Conservation (phyloP, 148 eudicot species). For the Limonium bicolor region DNA sequence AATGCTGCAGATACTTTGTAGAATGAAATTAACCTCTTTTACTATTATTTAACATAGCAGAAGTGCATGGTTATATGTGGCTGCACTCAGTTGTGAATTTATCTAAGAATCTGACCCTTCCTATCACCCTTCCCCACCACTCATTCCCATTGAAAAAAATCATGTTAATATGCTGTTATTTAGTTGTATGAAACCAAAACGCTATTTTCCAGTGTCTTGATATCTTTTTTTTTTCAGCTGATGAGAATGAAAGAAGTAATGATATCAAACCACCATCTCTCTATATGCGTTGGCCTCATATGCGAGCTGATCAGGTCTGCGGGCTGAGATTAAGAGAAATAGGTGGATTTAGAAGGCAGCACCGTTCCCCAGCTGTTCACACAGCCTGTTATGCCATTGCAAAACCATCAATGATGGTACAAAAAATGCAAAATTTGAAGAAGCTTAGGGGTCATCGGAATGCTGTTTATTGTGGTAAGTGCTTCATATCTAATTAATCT, state of each 20-base stretch:
- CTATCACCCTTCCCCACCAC: no score
- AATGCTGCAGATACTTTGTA: no score
- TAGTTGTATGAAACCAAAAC: background rate
- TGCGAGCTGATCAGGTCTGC: conserved; percentile 77
- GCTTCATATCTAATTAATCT: no score
- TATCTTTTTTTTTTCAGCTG: conserved; percentile 30
- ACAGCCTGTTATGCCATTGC: conserved; percentile 92
- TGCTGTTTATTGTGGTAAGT: conserved; percentile 95
- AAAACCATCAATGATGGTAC: conserved; percentile 91
- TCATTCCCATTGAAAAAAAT: no score
- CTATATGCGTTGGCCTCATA: conserved; percentile 88
- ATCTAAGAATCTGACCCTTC: no score
- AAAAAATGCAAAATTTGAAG: conserved; percentile 79
- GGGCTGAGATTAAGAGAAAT: conserved; percentile 84
- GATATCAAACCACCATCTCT: conserved; percentile 30
- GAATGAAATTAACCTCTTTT: no score
- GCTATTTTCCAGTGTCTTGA: background rate
- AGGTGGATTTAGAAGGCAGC: conserved; percentile 88
- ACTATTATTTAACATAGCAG: no score
- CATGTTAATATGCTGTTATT: no score
- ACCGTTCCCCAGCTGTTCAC: conserved; percentile 77
- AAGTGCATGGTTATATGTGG: no score
- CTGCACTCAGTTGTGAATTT: no score
- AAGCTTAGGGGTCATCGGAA: conserved; percentile 75
- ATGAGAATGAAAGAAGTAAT: conserved; percentile 21